These are phyloP conservation scores for Solanum virginianum DNA, from an alignment of 257 asterid species.

Conservation along the genomic window DNA sequence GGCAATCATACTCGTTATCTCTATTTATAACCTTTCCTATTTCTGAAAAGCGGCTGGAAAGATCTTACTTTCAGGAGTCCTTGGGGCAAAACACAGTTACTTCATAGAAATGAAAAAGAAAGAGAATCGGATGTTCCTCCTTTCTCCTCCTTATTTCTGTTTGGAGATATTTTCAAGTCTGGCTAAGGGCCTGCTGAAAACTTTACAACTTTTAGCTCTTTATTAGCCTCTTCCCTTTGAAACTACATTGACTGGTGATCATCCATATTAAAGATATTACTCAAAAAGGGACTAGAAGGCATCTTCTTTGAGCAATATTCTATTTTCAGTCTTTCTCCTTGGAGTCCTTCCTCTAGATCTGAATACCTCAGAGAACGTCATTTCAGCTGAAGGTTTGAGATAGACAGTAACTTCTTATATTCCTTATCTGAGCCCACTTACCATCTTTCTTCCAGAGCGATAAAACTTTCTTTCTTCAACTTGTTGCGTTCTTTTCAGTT, in stretches of 20 bases:
- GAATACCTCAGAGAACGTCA: neutral
- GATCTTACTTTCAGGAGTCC: neutral
- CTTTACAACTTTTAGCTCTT: neutral
- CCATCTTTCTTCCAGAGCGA: neutral
- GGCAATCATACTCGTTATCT: neutral
- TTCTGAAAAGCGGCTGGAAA: neutral
- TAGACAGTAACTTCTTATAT: neutral
- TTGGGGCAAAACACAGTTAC: neutral
- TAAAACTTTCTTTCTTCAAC: neutral
- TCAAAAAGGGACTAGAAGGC: neutral
- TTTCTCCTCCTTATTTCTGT: neutral
- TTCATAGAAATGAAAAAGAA: neutral
- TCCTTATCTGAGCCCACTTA: neutral
- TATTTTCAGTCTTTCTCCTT: neutral
- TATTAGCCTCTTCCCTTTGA: neutral
- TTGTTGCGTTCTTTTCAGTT: neutral
- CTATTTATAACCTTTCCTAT: neutral
- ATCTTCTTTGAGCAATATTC: neutral
- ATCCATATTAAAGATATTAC: neutral
- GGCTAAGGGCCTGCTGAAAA: neutral
- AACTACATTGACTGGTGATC: neutral
- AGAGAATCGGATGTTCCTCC: neutral
- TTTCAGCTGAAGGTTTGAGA: neutral
- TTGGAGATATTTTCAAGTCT: neutral
- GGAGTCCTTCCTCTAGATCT: neutral